Base-by-base conservation (phyloP, 2,329 filamentous ascomycete species). In the Ophiostoma tasmaniense region DNA sequence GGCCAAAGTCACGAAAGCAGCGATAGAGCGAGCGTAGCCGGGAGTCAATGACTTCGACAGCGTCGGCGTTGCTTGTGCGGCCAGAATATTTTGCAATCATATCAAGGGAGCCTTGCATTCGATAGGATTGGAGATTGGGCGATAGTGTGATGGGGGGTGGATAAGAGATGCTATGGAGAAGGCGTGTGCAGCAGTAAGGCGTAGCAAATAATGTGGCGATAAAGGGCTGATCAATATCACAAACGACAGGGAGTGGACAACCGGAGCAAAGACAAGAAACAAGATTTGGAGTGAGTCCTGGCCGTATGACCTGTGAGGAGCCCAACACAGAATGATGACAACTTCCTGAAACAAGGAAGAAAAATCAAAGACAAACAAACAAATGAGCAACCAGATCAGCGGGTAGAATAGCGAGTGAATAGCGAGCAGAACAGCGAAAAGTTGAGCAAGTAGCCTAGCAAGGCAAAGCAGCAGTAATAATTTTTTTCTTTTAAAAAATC, bases 11-110 rank as follows among this genome's bases (percentile, higher is more conserved):
- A 71, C 82, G 82, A 67, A 83, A 81, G 70, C 84, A 83, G 67
- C 84, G 80, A 74, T 85, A 87, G 20, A 88, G 80, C 66, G 81
- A 80, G 64, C 83, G 82, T 64, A 85, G 84, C 73, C 84, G 83
- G 70, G 81, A 81, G 75, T 86, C 84, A 74, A 86, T 80, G 66
- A 80, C 80, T 75, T 86, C 84, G 76, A 88, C 84, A 73, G 82
- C 80, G 69, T 80, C 77, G 69, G 79, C 75, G 70, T 76, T 74
- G 28, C 73, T 73, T 20, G 35, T 35, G 33, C 33, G 37, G 61
- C 20, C 61, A 66, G 70, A 45, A 45, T 45, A n/a, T 45, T 8
- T 20, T n/a, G 42, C 71, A 59, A 74, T 76, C 76, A 79, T 72
- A 35, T 69, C 70, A 68, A 45, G 67, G 35, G 4, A 61, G 35